Base-by-base conservation (phyloP, 2,329 filamentous ascomycete genomes). In the Scedosporium dehoogii region DNA sequence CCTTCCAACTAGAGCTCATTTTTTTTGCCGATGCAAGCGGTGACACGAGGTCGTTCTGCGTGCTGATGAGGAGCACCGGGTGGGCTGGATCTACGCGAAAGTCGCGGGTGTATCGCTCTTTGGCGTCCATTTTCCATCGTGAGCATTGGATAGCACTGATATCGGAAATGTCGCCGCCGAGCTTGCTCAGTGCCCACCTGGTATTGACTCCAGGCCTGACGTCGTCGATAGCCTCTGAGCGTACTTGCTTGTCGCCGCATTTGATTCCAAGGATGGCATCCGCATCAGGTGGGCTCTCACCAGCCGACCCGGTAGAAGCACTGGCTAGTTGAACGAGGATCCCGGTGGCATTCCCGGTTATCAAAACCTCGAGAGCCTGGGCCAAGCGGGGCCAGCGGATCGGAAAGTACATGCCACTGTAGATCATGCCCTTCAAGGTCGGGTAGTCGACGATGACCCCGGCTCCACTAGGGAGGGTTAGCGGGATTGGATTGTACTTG, bases 31-130 rank as follows among this genome's bases (percentile, higher is more conserved):
- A 78, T 0, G 71, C 64, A 0, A 78, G 64, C 1, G 77, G 73
- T 23, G 83, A 86, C 0, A 87, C 81, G 0, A 85, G 85, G 3
- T 75, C 72, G 29, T 71, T 70, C 0, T 67, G 69, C 0, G 68
- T 74, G 0, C 70, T 71, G 6, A 75, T 61, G 1, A 75, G 66
- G 0, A 75, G 67, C 0, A 75, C 56, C 16, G 73, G 73, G 21
- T 73, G 64, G 0, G 65, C 67, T 1, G 71, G 74, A 23, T 66
- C 59, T 51, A 87, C 67, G 4, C 23, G 27, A 38, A 58, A 58
- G 56, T 58, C 56, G 10, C 63, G 61, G 16, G 41, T n/a, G 58
- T 64, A 65, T 12, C 57, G 56, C 44, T 65, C 64, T 61, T 64
- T 64, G 14, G 64, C 64, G 7, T 51, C 53, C 57, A 65, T 41